These are phyloP conservation scores for Hylodesmum podocarpum DNA, from an alignment of 306 rosid species.

Conservation along the genomic window DNA sequence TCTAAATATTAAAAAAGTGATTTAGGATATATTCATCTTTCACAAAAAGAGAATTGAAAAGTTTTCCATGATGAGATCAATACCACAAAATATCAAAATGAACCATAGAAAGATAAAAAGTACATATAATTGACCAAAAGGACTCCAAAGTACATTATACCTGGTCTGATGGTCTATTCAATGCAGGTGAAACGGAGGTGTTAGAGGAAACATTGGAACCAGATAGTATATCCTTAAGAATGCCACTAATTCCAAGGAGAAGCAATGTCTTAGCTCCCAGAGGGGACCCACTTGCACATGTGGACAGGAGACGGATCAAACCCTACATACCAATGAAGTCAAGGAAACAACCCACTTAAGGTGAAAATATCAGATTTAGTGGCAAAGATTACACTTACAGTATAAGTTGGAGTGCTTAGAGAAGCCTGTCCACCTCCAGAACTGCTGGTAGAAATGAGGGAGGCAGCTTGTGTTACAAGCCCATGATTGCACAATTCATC, in stretches of 20 bases:
- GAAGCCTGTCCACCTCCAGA: conserved; percentile 94
- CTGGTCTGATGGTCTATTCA: conserved; percentile 86
- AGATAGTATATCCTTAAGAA: conserved; percentile 77
- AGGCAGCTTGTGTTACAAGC: conserved; percentile 82
- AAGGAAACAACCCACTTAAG: conserved; percentile 12
- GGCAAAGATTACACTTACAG: conserved; percentile 50
- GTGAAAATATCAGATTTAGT: neutral
- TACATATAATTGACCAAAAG: neutral
- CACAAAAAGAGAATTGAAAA: neutral
- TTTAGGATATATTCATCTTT: neutral
- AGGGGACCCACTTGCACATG: conserved; percentile 91
- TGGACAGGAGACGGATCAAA: conserved; percentile 85
- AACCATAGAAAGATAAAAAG: neutral
- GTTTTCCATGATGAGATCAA: neutral
- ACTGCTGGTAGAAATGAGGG: conserved; percentile 81
- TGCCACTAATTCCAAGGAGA: conserved; percentile 87
- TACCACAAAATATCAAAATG: neutral
- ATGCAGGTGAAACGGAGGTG: conserved; percentile 79
- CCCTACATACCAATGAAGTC: conserved; percentile 60
- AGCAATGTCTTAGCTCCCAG: conserved; percentile 81
- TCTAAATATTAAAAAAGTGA: conserved; percentile 40
- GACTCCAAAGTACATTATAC: conserved; percentile 30
- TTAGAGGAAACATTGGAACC: conserved; percentile 72
- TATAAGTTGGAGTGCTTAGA: conserved; percentile 85
- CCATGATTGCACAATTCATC: conserved; percentile 90